Percentiles rank a stretch among this genome's conserved stretches.
These are phyloP conservation scores for Trapa bicornis DNA, from an alignment of 345 rosid genomes.

Conservation along the genomic window DNA sequence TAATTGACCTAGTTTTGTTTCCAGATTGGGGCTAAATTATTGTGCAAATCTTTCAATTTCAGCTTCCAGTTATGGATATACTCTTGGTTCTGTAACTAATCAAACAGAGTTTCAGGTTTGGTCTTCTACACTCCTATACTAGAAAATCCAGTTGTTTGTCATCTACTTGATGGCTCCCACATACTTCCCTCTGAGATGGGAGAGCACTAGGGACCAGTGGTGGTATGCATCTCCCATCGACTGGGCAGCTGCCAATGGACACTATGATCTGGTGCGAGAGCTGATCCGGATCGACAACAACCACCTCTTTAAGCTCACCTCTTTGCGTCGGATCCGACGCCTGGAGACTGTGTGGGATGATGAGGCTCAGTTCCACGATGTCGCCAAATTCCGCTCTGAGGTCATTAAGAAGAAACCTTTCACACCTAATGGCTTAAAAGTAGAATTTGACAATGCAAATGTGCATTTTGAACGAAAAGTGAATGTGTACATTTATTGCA, in stretches of 20 bases:
- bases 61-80: no score
- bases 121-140: background rate
- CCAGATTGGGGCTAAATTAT: no score
- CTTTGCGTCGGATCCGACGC: constrained; percentile 82
- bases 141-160: background rate
- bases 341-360: constrained; percentile 98
- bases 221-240: constrained; percentile 98
- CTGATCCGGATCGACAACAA: constrained; percentile 73
- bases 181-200: constrained; percentile 90
- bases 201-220: constrained; percentile 99
- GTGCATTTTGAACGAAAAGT: background rate
- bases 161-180: constrained; percentile 34
- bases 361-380: constrained; percentile 74
- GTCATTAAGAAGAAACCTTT: background rate
- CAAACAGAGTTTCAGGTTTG: background rate
- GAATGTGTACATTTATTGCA: background rate
- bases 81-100: background rate
- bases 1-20: no score
- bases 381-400: constrained; percentile 59
- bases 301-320: constrained; percentile 86
- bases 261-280: constrained; percentile 80
- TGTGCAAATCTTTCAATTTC: no score
- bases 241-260: constrained; percentile 91
- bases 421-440: background rate
- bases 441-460: background rate